phyloP scores from a whole-genome alignment of 805 yeast species.

The Jamesozyma spencerorum region DNA sequence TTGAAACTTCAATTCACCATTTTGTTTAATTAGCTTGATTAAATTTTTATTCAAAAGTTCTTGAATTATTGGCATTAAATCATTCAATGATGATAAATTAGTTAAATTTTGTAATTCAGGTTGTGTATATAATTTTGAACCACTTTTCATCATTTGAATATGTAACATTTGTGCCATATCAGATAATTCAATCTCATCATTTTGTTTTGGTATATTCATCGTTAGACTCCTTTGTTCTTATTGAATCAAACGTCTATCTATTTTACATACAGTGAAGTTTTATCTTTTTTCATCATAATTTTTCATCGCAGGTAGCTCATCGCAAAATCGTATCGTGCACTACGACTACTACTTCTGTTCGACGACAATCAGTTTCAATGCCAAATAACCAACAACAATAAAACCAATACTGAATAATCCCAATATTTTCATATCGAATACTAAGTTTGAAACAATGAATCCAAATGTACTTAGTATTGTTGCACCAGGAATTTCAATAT shows the following conservation, averaged over 20 bases:
- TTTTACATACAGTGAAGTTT: no score
- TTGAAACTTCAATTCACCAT: constrained; percentile 62
- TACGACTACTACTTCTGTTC: constrained; percentile 48
- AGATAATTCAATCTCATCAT: constrained; percentile 12
- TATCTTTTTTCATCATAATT: no score
- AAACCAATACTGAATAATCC: constrained; percentile 49
- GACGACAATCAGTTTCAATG: constrained; percentile 61
- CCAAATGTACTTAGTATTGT: constrained; percentile 94
- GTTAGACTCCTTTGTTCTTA: no score
- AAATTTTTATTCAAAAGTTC: constrained; percentile 48
- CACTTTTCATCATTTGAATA: constrained; percentile 46
- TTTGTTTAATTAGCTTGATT: constrained; percentile 59
- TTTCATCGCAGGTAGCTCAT: no score
- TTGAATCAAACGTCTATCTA: no score
- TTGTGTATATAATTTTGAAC: constrained; percentile 52
- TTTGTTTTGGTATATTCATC: no score
- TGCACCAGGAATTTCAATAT: constrained; percentile 96
- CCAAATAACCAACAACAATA: constrained; percentile 60
- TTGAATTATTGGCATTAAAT: constrained; percentile 42
- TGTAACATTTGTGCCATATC: constrained; percentile 53
- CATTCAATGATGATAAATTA: constrained; percentile 34
- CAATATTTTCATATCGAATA: constrained; percentile 56
- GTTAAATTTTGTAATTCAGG: constrained; percentile 51
- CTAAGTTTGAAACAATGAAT: constrained; percentile 69
- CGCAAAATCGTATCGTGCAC: no score